Conservation (phyloP, 2,329 filamentous ascomycete species). For the Alternaria angustiovoidea region DNA sequence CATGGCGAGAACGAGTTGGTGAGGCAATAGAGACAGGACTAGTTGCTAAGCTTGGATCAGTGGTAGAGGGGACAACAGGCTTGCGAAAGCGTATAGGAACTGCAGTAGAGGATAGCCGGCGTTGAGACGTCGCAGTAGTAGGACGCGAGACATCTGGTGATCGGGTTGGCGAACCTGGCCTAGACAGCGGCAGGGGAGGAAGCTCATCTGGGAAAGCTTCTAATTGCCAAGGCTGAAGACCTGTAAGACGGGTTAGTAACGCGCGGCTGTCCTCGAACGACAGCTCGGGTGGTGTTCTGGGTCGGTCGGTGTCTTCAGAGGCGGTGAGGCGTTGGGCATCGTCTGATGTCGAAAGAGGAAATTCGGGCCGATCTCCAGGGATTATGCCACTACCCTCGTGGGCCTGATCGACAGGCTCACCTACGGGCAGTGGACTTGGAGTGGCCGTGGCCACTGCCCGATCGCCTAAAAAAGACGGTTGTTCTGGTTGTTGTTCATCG, state of each 20-base stretch:
- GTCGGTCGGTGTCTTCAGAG: slow-evolving; percentile 33
- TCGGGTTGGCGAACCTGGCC: slow-evolving; percentile 40
- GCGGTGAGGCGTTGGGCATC: slow-evolving; percentile 33
- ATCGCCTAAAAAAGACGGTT: slow-evolving; percentile 70
- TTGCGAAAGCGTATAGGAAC: slow-evolving; percentile 65
- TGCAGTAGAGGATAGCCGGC: slow-evolving; percentile 55
- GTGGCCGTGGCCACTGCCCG: slow-evolving; percentile 63
- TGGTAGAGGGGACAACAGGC: slow-evolving; percentile 56
- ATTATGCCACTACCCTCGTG: slow-evolving; percentile 39
- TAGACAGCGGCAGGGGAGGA: slow-evolving; percentile 43
- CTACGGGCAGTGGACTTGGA: slow-evolving; percentile 56
- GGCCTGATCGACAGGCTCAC: slow-evolving; percentile 39
- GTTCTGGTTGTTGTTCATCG: slow-evolving; percentile 48
- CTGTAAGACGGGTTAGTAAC: slow-evolving; percentile 45
- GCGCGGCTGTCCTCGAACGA: slow-evolving; percentile 45
- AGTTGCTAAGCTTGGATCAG: slow-evolving; percentile 39
- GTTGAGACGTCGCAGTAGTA: slow-evolving; percentile 25
- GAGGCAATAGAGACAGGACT: slow-evolving; percentile 48
- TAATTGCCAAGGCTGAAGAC: slow-evolving; percentile 46
- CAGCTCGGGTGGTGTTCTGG: slow-evolving; percentile 40
- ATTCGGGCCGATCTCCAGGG: slow-evolving; percentile 45
- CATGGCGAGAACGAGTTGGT: slow-evolving; percentile 54
- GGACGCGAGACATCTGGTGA: slow-evolving; percentile 35
- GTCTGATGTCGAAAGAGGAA: slow-evolving; percentile 37
- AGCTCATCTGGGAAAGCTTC: slow-evolving; percentile 48